Conservation (phyloP, 2,329 filamentous ascomycete species). For the Penicillium sp. region DNA sequence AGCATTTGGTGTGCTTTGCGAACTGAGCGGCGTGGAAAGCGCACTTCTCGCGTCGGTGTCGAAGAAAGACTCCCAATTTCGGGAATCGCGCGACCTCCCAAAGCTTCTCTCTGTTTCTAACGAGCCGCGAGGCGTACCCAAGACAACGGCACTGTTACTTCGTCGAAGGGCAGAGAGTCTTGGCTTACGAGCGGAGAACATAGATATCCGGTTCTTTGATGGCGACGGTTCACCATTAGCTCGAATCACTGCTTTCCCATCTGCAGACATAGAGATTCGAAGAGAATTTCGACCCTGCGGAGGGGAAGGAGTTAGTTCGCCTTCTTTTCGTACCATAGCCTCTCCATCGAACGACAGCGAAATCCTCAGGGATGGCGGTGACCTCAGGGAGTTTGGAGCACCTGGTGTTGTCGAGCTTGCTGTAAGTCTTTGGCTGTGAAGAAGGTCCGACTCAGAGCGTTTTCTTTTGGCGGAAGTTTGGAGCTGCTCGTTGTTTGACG, state of each 20-base stretch:
- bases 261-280: conserved; percentile 80
- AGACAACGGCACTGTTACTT: conserved; percentile 70
- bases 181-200: conserved; percentile 53
- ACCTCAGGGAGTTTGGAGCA: conserved; percentile 27
- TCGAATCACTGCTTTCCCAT: conserved; percentile 88
- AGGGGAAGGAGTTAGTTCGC: conserved; percentile 46
- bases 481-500: conserved; percentile 25
- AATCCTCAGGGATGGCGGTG: conserved; percentile 46
- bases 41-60: conserved; percentile 80
- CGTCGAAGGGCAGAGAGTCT: conserved; percentile 65
- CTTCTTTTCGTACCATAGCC: conserved; percentile 43
- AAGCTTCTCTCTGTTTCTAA: conserved; percentile 58
- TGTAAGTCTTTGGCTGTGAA: conserved; percentile 21
- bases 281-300: conserved; percentile 57
- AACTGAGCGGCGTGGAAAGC: conserved; percentile 78
- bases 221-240: conserved; percentile 73
- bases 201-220: conserved; percentile 57
- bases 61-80: conserved; percentile 90
- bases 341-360: conserved; percentile 49
- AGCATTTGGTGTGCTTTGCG: conserved; percentile 66
- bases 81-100: conserved; percentile 82
- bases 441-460: conserved; percentile 38
- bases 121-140: conserved; percentile 63
- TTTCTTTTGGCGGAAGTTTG: conserved; percentile 38
- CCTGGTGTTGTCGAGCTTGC: conserved; percentile 23